Conservation (phyloP, 140 eudicot species). For the Senecio squalidus region DNA sequence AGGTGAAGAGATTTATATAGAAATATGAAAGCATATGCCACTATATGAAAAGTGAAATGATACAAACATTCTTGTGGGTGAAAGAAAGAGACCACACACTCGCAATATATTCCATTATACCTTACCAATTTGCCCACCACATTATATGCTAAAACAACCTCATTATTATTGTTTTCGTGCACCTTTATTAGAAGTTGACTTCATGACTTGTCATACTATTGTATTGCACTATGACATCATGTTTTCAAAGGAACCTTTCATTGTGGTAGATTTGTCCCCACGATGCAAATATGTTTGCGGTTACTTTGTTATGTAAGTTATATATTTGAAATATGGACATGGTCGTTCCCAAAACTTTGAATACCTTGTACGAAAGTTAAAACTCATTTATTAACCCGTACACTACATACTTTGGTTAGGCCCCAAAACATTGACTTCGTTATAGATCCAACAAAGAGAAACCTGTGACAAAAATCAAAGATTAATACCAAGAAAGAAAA, state of each 20-base stretch:
- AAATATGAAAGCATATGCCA: constrained; percentile 16
- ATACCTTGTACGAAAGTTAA: too few relatives aligned
- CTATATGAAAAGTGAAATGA: constrained; percentile 14
- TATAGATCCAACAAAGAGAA: too few relatives aligned
- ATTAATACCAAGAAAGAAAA: too few relatives aligned
- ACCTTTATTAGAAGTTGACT: constrained; percentile 18
- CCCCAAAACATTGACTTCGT: too few relatives aligned
- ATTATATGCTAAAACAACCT: not conserved
- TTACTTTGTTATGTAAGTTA: too few relatives aligned
- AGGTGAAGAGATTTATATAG: constrained; percentile 3
- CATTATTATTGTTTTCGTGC: not conserved
- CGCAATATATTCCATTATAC: constrained; percentile 1
- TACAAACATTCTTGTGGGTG: constrained; percentile 11
- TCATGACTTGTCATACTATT: constrained; percentile 16
- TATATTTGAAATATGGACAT: too few relatives aligned
- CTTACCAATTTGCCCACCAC: constrained; percentile 17
- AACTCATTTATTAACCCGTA: too few relatives aligned
- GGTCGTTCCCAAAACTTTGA: too few relatives aligned
- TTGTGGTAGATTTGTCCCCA: not conserved
- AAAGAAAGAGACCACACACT: constrained; percentile 11
- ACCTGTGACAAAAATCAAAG: too few relatives aligned
- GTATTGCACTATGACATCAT: constrained; percentile 11
- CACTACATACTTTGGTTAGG: too few relatives aligned
- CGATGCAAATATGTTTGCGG: too few relatives aligned
- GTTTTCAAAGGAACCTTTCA: not conserved